These are phyloP conservation scores for Botrytis byssoidea DNA, from an alignment of 2,329 filamentous ascomycete species.

Conservation along the genomic window DNA sequence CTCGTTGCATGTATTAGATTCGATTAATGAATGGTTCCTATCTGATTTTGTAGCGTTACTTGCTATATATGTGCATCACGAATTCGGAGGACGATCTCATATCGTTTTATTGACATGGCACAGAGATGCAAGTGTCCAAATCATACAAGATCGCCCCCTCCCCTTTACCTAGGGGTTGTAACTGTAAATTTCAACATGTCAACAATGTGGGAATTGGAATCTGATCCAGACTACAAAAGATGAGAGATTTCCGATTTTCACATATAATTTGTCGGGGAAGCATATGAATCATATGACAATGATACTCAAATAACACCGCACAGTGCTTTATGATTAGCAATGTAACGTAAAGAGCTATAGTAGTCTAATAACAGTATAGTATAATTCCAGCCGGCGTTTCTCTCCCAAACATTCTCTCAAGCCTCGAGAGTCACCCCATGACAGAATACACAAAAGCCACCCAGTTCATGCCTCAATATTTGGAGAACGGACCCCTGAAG, in stretches of 20 bases:
- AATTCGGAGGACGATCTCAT: neutral
- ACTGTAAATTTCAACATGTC: neutral
- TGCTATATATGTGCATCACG: neutral
- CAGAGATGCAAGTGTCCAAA: neutral
- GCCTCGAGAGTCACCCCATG: neutral
- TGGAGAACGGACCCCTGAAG: constrained; percentile 26
- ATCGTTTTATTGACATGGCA: neutral
- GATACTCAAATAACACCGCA: neutral
- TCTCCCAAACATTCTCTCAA: neutral
- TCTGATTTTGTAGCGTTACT: neutral
- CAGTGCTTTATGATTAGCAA: neutral
- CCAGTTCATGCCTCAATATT: neutral
- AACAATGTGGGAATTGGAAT: neutral
- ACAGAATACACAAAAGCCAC: neutral
- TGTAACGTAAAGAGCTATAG: neutral
- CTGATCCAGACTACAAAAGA: neutral
- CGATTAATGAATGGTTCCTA: neutral
- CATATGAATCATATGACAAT: neutral
- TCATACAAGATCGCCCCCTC: neutral
- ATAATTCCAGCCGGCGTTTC: neutral
- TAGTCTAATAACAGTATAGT: neutral
- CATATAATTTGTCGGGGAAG: neutral
- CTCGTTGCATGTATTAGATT: neutral
- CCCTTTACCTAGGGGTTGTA: neutral
- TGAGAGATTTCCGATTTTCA: neutral